phyloP scores from a whole-genome alignment of 2,329 filamentous ascomycete species.

The Dactylellina haptotyla region DNA sequence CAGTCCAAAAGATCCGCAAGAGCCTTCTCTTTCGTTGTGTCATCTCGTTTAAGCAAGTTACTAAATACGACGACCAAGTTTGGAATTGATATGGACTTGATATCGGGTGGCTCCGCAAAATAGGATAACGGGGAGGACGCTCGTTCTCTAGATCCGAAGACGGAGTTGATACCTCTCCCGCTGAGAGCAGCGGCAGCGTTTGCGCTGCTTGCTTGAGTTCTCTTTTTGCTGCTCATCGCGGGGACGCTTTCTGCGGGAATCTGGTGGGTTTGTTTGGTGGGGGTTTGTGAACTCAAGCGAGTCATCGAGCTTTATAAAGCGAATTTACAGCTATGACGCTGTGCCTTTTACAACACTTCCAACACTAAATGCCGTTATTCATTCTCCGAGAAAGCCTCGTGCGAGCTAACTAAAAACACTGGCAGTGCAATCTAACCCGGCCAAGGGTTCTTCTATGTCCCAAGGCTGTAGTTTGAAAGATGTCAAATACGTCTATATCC shows the following conservation, averaged over 20 bases:
- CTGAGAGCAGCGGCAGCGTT: constrained; percentile 51
- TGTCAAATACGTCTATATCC: not conserved
- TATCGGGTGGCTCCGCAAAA: constrained; percentile 83
- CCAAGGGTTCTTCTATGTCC: not conserved
- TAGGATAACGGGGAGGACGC: constrained; percentile 79
- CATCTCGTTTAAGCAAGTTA: constrained; percentile 90
- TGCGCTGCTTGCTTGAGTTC: constrained; percentile 55
- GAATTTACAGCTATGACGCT: constrained; percentile 22
- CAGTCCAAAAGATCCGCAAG: constrained; percentile 82
- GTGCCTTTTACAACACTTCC: constrained; percentile 42
- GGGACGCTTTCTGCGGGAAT: not conserved
- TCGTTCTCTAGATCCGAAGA: constrained; percentile 48
- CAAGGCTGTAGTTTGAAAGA: not conserved
- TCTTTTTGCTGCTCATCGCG: constrained; percentile 56
- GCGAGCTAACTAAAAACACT: not conserved
- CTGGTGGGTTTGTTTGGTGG: constrained; percentile 28
- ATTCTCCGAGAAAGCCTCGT: constrained; percentile 15
- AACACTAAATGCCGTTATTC: constrained; percentile 26
- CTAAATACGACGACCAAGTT: constrained; percentile 91
- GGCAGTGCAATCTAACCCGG: not conserved
- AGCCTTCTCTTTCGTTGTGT: constrained; percentile 88
- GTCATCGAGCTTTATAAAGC: constrained; percentile 12
- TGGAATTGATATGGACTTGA: constrained; percentile 78
- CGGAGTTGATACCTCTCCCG: constrained; percentile 16
- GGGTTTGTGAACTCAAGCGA: constrained; percentile 13